phyloP scores from a whole-genome alignment of 169 alveolate genomes.

The Eimeria tenella region DNA sequence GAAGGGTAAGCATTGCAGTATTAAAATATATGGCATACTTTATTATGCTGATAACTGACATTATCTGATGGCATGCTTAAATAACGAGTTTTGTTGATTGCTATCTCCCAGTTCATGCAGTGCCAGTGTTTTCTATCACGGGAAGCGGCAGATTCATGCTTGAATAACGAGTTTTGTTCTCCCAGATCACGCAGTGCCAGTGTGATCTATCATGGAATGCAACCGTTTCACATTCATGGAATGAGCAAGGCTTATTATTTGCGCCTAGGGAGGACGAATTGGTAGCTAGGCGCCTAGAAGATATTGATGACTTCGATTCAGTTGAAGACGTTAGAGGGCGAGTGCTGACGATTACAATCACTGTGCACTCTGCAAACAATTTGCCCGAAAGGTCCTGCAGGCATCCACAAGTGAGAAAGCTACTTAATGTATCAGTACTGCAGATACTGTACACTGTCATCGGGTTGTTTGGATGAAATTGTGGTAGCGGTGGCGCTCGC shows the following conservation, averaged over 20 bases:
- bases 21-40: too few species aligned
- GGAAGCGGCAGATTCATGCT: too few species aligned
- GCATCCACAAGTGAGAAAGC: slow-evolving; percentile 60
- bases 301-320: slow-evolving; percentile 73
- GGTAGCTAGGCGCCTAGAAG: slow-evolving; percentile 63
- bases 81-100: background rate
- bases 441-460: background rate
- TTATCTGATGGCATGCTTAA: background rate
- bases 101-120: too few species aligned
- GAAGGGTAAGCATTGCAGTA: slow-evolving; percentile 26
- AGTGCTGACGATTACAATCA: slow-evolving; percentile 67
- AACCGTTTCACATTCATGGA: too few species aligned
- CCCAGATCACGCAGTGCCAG: too few species aligned
- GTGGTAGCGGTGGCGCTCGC: background rate
- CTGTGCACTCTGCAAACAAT: slow-evolving; percentile 71
- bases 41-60: background rate
- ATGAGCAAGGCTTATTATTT: background rate
- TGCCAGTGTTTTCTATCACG: too few species aligned
- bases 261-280: slow-evolving; percentile 56
- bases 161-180: too few species aligned
- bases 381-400: slow-evolving; percentile 72
- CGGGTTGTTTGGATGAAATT: background rate
- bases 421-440: background rate
- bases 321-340: slow-evolving; percentile 78
- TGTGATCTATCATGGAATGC: too few species aligned